These are phyloP conservation scores for Inga oerstediana DNA, from an alignment of 306 rosid species.

Conservation along the genomic window DNA sequence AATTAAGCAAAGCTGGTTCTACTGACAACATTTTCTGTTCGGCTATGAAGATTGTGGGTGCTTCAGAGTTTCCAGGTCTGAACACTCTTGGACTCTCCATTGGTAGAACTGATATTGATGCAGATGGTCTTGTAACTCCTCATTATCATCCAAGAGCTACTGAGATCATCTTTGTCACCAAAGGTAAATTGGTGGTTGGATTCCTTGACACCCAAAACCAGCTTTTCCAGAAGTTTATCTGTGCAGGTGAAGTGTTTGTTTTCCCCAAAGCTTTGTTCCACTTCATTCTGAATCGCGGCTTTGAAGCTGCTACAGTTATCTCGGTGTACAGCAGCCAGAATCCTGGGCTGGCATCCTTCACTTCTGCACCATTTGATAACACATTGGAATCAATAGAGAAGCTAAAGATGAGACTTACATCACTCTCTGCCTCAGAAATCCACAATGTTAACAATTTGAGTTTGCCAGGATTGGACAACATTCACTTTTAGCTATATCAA, in stretches of 20 bases:
- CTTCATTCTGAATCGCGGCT: slow-evolving; percentile 53
- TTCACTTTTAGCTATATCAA: slow-evolving; percentile 19
- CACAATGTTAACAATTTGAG: slow-evolving; percentile 16
- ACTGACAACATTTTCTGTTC: slow-evolving; percentile 42
- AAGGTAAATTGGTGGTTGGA: slow-evolving; percentile 54
- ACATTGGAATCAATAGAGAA: slow-evolving; percentile 40
- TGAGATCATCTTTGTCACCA: slow-evolving; percentile 60
- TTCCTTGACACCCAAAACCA: slow-evolving; percentile 62
- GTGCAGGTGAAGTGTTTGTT: slow-evolving; percentile 67
- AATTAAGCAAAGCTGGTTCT: slow-evolving; percentile 48
- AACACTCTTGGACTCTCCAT: slow-evolving; percentile 76
- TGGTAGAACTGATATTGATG: slow-evolving; percentile 59
- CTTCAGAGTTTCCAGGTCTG: slow-evolving; percentile 65
- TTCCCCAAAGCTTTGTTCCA: slow-evolving; percentile 81
- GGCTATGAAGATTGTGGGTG: slow-evolving; percentile 50
- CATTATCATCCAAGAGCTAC: slow-evolving; percentile 82
- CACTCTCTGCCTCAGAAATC: slow-evolving; percentile 39
- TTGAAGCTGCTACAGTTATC: slow-evolving; percentile 45
- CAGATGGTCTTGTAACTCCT: slow-evolving; percentile 50
- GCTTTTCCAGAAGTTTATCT: slow-evolving; percentile 44
- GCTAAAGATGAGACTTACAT: slow-evolving; percentile 38
- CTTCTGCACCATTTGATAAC: slow-evolving; percentile 32
- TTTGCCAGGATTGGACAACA: slow-evolving; percentile 23
- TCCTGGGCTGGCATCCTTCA: slow-evolving; percentile 56
- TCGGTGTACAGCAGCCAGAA: slow-evolving; percentile 73